Percentiles rank a stretch among this genome's conserved stretches.
Conservation (phyloP, 2,329 filamentous ascomycete species). For the Thielaviopsis musarum region DNA sequence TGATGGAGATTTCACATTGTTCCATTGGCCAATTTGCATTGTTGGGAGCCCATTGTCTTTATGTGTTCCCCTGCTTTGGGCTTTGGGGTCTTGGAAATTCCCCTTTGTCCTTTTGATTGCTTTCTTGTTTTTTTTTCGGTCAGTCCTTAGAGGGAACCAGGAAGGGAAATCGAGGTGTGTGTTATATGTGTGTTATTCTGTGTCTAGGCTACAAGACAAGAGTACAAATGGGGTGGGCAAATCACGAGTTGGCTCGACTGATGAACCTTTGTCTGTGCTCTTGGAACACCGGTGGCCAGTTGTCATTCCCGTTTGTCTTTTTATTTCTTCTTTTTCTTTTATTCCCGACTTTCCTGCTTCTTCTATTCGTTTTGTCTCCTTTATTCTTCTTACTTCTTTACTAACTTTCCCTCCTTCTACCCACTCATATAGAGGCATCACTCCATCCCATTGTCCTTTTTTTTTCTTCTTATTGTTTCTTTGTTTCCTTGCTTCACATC, state of each 20-base stretch:
- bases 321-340: slow-evolving; percentile 1
- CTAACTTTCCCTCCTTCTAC: background rate
- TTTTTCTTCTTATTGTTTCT: background rate
- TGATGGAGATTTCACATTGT: background rate
- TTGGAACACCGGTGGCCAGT: background rate
- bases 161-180: background rate
- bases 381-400: background rate
- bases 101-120: too few relatives aligned
- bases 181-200: background rate
- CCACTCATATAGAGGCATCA: background rate
- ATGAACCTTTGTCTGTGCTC: background rate
- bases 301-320: background rate
- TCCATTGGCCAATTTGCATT: background rate
- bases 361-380: too few relatives aligned
- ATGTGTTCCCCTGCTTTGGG: background rate
- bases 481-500: background rate
- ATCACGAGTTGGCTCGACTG: background rate
- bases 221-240: background rate
- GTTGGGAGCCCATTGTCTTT: background rate
- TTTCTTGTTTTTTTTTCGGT: background rate
- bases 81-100: background rate
- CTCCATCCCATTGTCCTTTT: background rate
- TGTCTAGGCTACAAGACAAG: background rate
- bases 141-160: background rate
- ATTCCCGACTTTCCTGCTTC: background rate